These are phyloP conservation scores for Pleurotus platypus DNA, from an alignment of 768 basidiomycete genomes.

Conservation along the genomic window DNA sequence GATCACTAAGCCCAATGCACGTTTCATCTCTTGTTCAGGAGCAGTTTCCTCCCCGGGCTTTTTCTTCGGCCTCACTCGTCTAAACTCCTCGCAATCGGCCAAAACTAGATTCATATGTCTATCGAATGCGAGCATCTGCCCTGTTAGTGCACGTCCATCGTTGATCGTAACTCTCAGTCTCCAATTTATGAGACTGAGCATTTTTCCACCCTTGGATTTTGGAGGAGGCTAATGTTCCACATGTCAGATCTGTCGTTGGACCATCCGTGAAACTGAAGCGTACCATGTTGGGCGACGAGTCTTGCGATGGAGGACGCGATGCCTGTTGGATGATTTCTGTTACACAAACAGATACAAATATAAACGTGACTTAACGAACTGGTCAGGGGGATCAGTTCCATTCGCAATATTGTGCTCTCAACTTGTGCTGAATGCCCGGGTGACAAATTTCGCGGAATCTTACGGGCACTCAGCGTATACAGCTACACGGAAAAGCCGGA, in stretches of 20 bases:
- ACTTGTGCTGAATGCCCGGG: too few relatives aligned
- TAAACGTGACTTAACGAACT: too few relatives aligned
- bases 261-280: slow-evolving; percentile 13
- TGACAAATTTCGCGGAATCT: too few relatives aligned
- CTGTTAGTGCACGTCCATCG: slow-evolving; percentile 93
- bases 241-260: neutral
- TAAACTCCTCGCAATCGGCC: slow-evolving; percentile 97
- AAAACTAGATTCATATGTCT: slow-evolving; percentile 99
- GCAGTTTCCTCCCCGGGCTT: slow-evolving; percentile 77
- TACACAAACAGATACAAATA: slow-evolving; percentile 10
- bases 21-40: slow-evolving; percentile 91
- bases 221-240: slow-evolving; percentile 69
- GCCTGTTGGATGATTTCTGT: neutral
- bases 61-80: slow-evolving; percentile 90
- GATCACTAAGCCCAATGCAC: slow-evolving; percentile 94
- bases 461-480: too few relatives aligned
- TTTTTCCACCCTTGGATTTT: slow-evolving; percentile 97
- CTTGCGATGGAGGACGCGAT: slow-evolving; percentile 3
- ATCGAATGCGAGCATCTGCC: slow-evolving; percentile 99
- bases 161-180: slow-evolving; percentile 94
- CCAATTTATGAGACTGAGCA: slow-evolving; percentile 98
- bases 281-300: slow-evolving; percentile 52
- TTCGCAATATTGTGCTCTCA: too few relatives aligned
- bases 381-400: too few relatives aligned
- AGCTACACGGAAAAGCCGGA: too few relatives aligned